A percentile compares a stretch with the other conserved stretches of the same genome.
Evolutionary conservation across 805 yeast genomes (phyloP).

Genomic region (Yarrowia divulgata): DNA sequence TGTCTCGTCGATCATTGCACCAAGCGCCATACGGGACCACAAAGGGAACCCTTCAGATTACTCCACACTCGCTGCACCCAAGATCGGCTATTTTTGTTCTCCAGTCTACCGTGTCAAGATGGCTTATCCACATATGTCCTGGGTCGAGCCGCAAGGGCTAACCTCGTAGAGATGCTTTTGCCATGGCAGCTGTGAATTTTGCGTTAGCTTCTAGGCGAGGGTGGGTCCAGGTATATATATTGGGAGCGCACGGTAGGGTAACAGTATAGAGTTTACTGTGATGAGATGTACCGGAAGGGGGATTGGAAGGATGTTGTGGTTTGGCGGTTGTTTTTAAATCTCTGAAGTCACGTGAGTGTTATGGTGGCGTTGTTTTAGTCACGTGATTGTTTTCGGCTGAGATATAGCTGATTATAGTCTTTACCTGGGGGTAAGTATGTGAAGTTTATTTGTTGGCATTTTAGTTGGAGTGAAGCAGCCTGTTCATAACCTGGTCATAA

Average conservation of each 20-base stretch:
- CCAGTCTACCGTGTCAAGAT: constrained; percentile 54
- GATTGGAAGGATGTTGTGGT: no score
- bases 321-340: no score
- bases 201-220: constrained; percentile 47
- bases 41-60: constrained; percentile 64
- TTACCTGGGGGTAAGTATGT: no score
- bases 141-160: constrained; percentile 50
- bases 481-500: no score
- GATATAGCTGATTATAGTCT: no score
- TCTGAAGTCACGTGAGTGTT: no score
- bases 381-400: no score
- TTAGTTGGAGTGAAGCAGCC: no score
- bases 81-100: constrained; percentile 61
- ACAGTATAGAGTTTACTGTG: constrained; percentile 6
- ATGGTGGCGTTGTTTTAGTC: background rate
- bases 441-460: no score
- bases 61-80: constrained; percentile 68
- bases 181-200: constrained; percentile 47
- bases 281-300: background rate
- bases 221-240: constrained; percentile 9
- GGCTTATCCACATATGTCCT: constrained; percentile 50
- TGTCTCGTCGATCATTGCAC: constrained; percentile 66
- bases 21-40: constrained; percentile 69
- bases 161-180: constrained; percentile 52
- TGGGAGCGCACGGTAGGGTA: constrained; percentile 6